Conservation (phyloP, 371 early-diverging fungal genomes). For the Saksenaea oblongispora region DNA sequence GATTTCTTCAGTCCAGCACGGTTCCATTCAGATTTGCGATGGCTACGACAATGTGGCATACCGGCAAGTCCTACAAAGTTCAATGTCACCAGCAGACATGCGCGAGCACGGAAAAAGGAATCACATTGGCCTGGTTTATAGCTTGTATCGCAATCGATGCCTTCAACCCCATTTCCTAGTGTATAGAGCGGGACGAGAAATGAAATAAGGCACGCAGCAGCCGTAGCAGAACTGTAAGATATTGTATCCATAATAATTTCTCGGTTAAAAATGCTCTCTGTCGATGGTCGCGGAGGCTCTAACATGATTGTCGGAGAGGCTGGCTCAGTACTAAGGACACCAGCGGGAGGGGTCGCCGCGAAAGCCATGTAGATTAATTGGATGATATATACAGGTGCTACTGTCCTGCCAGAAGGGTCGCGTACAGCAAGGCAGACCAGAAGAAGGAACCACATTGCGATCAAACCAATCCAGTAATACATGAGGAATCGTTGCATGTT, state of each 20-base stretch:
- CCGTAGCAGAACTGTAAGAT: constrained; percentile 20
- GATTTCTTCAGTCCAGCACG: constrained; percentile 10
- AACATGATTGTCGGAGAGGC: constrained; percentile 79
- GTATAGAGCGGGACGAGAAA: constrained; percentile 63
- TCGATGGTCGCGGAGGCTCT: constrained; percentile 76
- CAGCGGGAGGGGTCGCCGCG: constrained; percentile 73
- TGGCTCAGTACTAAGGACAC: constrained; percentile 78
- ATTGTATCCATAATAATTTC: constrained; percentile 40
- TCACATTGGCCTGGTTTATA: constrained; percentile 55
- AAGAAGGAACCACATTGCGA: constrained; percentile 48
- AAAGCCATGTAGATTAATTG: constrained; percentile 35
- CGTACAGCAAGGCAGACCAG: constrained; percentile 66
- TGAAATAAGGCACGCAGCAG: constrained; percentile 31
- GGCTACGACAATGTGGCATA: constrained; percentile 67
- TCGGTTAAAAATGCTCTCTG: constrained; percentile 63
- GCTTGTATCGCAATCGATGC: constrained; percentile 58
- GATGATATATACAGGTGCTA: constrained; percentile 45
- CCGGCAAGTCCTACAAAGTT: constrained; percentile 59
- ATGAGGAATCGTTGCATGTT: constrained; percentile 93
- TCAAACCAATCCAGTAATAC: constrained; percentile 70
- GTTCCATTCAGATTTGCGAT: constrained; percentile 62
- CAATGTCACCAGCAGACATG: constrained; percentile 61
- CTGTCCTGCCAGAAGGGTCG: constrained; percentile 81
- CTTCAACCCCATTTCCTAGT: constrained; percentile 56
- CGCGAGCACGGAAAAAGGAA: constrained; percentile 69